phyloP scores from a whole-genome alignment of 192 early-diverging fungal species.

The Gaertneriomyces semiglobifer region DNA sequence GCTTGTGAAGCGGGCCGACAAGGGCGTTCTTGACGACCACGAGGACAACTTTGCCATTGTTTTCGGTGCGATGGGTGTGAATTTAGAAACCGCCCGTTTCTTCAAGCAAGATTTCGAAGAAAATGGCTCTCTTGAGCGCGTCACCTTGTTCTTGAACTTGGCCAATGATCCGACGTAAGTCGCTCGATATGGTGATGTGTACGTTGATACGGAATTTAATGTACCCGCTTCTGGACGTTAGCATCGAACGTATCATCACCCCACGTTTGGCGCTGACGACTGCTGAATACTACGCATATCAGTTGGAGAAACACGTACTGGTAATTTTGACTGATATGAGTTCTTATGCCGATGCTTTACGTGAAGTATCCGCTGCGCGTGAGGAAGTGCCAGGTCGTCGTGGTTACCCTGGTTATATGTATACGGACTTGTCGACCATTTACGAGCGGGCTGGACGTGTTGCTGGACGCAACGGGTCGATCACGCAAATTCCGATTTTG shows the following conservation, averaged over 20 bases:
- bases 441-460: constrained; percentile 99
- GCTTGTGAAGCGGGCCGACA: constrained; percentile 85
- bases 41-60: constrained; percentile 99
- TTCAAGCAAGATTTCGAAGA: constrained; percentile 99
- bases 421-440: constrained; percentile 99
- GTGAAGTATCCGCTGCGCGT: constrained; percentile 98
- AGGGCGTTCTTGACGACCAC: constrained; percentile 91
- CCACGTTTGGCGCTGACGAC: constrained; percentile 97
- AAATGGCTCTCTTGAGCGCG: constrained; percentile 97
- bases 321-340: constrained; percentile 99
- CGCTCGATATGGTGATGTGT: neutral
- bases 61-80: constrained; percentile 99
- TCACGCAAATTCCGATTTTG: constrained; percentile 99
- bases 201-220: neutral
- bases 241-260: constrained; percentile 99
- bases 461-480: constrained; percentile 93
- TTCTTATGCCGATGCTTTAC: constrained; percentile 98
- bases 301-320: constrained; percentile 97
- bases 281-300: constrained; percentile 99
- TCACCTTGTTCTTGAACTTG: constrained; percentile 98
- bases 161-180: constrained; percentile 95
- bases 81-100: constrained; percentile 99
- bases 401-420: constrained; percentile 99
- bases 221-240: constrained; percentile 27
- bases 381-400: constrained; percentile 99